Conservation (phyloP, 805 yeast species). For the Lachancea thermotolerans region DNA sequence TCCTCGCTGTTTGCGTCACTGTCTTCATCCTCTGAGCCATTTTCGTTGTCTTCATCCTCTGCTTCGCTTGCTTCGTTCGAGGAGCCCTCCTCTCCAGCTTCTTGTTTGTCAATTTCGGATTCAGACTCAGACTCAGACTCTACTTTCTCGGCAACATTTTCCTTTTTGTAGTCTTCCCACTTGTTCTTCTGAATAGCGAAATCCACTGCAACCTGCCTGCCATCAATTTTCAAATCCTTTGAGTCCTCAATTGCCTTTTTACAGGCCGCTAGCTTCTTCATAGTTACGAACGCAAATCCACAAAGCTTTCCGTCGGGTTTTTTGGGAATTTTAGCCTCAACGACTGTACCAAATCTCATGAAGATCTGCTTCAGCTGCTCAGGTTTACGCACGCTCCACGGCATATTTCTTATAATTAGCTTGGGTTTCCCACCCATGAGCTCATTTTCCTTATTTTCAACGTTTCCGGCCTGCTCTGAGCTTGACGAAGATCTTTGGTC, state of each 20-base stretch:
- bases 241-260: slow-evolving; percentile 71
- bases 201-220: slow-evolving; percentile 89
- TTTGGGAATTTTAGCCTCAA: slow-evolving; percentile 83
- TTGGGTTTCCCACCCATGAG: slow-evolving; percentile 67
- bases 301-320: slow-evolving; percentile 82
- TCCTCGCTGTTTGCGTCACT: slow-evolving; percentile 29
- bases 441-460: slow-evolving; percentile 40
- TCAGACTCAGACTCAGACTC: slow-evolving; percentile 31
- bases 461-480: slow-evolving; percentile 8
- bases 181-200: slow-evolving; percentile 82
- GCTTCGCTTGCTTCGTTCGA: slow-evolving; percentile 10
- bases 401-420: slow-evolving; percentile 82
- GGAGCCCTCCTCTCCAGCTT: slow-evolving; percentile 21
- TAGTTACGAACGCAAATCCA: slow-evolving; percentile 92
- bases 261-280: slow-evolving; percentile 75
- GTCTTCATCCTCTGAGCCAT: slow-evolving; percentile 7
- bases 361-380: slow-evolving; percentile 64
- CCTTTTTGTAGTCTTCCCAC: slow-evolving; percentile 59
- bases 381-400: slow-evolving; percentile 89
- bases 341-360: slow-evolving; percentile 74
- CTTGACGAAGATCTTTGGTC: slow-evolving; percentile 2
- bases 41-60: slow-evolving; percentile 25
- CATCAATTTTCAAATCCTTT: slow-evolving; percentile 73
- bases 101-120: slow-evolving; percentile 27
- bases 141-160: slow-evolving; percentile 33